phyloP scores from a whole-genome alignment of 2,329 filamentous ascomycete species.

The Seiridium unicorne region DNA sequence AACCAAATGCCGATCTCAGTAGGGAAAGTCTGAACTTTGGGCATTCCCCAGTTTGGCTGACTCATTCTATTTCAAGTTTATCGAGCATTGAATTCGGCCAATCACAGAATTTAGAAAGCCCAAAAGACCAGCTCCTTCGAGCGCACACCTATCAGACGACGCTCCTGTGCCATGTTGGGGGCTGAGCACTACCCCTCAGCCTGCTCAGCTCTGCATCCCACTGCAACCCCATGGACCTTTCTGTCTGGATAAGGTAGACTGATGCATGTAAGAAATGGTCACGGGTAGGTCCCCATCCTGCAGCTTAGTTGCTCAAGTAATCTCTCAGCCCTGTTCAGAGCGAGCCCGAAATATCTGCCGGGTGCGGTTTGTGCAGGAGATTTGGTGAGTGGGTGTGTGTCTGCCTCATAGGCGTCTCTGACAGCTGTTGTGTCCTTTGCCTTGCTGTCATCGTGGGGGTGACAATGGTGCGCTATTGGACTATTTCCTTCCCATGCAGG shows the following conservation, averaged over 20 bases:
- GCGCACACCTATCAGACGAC: constrained; percentile 4
- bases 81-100: background rate
- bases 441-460: background rate
- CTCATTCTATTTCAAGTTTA: background rate
- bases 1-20: background rate
- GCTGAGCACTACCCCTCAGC: background rate
- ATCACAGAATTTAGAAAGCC: constrained; percentile 1
- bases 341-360: background rate
- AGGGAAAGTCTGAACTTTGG: background rate
- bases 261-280: constrained; percentile 9
- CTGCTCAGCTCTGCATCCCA: background rate
- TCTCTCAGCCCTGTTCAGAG: constrained; percentile 5
- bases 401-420: background rate
- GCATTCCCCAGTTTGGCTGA: background rate
- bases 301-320: background rate
- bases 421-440: background rate
- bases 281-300: background rate
- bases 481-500: too few relatives aligned
- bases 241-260: background rate
- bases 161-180: background rate
- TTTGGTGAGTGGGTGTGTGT: background rate
- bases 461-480: background rate
- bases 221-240: background rate
- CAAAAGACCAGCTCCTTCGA: background rate
- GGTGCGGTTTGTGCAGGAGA: background rate